Percentiles rank a stretch among this genome's conserved stretches.
Evolutionary conservation across 257 asterid species (phyloP).

Genomic region (Primulina huaijiensis): DNA sequence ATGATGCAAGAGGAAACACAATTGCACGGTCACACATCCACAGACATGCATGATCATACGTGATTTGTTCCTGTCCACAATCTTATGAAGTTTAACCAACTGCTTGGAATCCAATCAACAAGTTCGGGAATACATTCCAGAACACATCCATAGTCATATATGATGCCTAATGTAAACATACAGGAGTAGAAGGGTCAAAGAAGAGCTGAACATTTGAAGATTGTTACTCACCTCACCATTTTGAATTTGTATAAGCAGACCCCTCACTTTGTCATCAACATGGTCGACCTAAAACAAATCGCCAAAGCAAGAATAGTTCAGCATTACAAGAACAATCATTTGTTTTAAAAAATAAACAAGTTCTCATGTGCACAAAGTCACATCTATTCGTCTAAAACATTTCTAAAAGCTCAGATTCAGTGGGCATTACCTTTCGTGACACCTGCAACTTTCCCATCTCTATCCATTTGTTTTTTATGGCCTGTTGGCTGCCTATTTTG

Average conservation of each 20-base stretch:
- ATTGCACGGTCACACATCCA: not conserved
- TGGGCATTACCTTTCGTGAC: constrained; percentile 59
- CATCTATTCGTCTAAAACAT: not conserved
- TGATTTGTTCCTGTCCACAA: too few relatives aligned
- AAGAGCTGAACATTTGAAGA: constrained; percentile 15
- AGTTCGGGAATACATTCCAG: too few relatives aligned
- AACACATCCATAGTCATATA: not conserved
- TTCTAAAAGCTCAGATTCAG: constrained; percentile 19
- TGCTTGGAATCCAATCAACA: too few relatives aligned
- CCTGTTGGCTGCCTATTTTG: constrained; percentile 85
- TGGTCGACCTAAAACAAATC: constrained; percentile 51
- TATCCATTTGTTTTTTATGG: constrained; percentile 89
- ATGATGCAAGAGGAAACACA: constrained; percentile 4
- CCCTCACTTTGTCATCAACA: constrained; percentile 72
- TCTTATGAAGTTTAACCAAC: too few relatives aligned
- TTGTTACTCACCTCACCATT: constrained; percentile 61
- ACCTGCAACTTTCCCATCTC: constrained; percentile 73
- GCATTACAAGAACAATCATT: not conserved
- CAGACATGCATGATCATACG: not conserved
- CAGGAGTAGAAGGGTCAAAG: not conserved
- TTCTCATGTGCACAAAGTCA: not conserved
- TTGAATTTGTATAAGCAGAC: constrained; percentile 55
- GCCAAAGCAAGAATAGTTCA: constrained; percentile 7
- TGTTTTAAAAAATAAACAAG: not conserved
- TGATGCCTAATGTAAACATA: not conserved